Evolutionary conservation across 75 land plant species (phyloP), one percentile per base, ranked within the genome.

Genomic region (Cryptomeria japonica): DNA sequence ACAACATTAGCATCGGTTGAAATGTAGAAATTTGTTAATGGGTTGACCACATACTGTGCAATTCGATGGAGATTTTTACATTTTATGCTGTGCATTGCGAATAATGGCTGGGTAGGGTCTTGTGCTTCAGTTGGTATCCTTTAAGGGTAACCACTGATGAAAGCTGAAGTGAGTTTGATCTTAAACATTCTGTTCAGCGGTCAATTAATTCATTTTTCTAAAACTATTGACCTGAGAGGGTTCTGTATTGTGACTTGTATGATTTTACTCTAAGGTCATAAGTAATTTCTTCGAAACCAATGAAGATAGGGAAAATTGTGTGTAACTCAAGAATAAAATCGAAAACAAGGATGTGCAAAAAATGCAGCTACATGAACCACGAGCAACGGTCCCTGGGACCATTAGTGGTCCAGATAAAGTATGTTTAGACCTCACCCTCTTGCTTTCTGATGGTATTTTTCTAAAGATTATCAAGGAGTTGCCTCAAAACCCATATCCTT

Each of bases 301-400:
- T 80, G 31, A 42, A 80, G 47, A 25, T 44, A 80, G 83, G 49
- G 83, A 80, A 80, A 80, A 44, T 19, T 80, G 5, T 42, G 46
- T 39, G 8, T 28, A 11, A 41, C 7, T 22, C 7, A 9, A 80
- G 22, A 53, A 31, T 6, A 10, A 22, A 85, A 32, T n/a, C 46
- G 18, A 55, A 37, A 22, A 61, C 36, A 61, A 80, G 46, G 87
- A 73, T 55, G 73, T 36, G 53, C 22, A 46, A n/a, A 87, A 84
- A 42, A 87, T 87, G 88, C 88, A 76, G 83, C 46, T 87, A 32
- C 46, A 78, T 78, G 84, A 19, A n/a, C 22, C 25, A 41, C 86
- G 89, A 56, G 86, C 87, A 49, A 92, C 90, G 85, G 89, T 86
- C 28, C 84, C 76, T 53, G 93, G 93, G 70, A 90, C 86, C 89